Percentiles rank a stretch among this genome's conserved stretches.
phyloP scores from a whole-genome alignment of 2,329 filamentous ascomycete genomes.

The Rutstroemia sydowiana region DNA sequence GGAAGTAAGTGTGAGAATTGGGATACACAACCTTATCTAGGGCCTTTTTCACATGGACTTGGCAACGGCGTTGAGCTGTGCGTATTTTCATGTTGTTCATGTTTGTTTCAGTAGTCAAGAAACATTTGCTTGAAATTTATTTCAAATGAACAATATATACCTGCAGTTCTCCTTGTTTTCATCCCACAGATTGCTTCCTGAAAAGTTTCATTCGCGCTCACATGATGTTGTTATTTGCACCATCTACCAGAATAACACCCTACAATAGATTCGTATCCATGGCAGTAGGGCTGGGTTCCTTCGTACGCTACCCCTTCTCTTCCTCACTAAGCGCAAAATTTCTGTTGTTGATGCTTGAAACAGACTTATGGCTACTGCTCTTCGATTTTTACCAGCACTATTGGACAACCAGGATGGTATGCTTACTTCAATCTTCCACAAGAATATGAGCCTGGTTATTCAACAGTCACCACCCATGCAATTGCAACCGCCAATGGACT shows the following conservation, averaged over 20 bases:
- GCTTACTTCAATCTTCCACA: not conserved
- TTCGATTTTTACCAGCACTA: not conserved
- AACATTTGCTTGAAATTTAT: too few species aligned
- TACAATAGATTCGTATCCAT: not conserved
- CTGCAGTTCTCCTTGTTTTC: too few species aligned
- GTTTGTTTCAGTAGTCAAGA: too few species aligned
- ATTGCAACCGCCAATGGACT: not conserved
- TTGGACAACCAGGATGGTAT: not conserved
- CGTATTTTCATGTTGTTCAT: too few species aligned
- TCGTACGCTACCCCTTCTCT: not conserved
- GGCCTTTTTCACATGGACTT: not conserved
- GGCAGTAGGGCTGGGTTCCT: not conserved
- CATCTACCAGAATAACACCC: not conserved
- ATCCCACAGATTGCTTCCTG: too few species aligned
- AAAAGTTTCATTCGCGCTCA: not conserved
- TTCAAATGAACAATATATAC: too few species aligned
- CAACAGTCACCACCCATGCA: not conserved
- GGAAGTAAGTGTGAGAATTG: not conserved
- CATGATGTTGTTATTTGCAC: not conserved
- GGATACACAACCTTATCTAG: not conserved
- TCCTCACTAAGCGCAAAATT: not conserved
- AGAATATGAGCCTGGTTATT: not conserved
- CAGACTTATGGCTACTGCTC: not conserved
- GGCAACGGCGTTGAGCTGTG: not conserved
- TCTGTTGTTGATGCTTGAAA: not conserved